Evolutionary conservation across 1,284 basidiomycete species (phyloP).

Genomic region (Xerocomus amazonicus): DNA sequence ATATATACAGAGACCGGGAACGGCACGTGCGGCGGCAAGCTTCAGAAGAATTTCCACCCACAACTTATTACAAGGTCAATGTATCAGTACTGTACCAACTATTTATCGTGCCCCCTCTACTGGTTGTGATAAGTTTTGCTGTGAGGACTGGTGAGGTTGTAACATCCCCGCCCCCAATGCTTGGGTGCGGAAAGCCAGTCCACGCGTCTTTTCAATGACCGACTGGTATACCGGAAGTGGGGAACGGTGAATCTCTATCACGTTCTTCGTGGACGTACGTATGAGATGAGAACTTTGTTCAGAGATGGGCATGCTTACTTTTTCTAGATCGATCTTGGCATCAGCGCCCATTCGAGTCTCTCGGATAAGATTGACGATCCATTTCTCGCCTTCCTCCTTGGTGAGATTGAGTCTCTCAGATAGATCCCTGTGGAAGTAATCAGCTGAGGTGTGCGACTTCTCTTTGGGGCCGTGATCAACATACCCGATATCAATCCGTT

Average conservation of each 20-base stretch:
- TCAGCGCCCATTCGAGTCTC: constrained; percentile 95
- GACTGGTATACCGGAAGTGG: constrained; percentile 90
- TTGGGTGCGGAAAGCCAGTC: constrained; percentile 87
- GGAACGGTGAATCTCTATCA: constrained; percentile 92
- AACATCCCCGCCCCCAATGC: constrained; percentile 85
- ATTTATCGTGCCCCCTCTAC: constrained; percentile 32
- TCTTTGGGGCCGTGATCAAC: constrained; percentile 29
- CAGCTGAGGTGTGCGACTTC: background rate
- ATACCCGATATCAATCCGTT: constrained; percentile 91
- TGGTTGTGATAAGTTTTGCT: constrained; percentile 32
- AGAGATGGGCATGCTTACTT: constrained; percentile 44
- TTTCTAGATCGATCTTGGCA: constrained; percentile 96
- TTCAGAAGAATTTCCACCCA: constrained; percentile 1
- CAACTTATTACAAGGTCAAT: constrained; percentile 11
- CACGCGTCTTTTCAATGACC: constrained; percentile 95
- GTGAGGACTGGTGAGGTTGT: constrained; percentile 42
- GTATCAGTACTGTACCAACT: constrained; percentile 5
- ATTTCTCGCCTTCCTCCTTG: constrained; percentile 94
- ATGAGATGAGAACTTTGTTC: constrained; percentile 13
- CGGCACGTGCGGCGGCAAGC: no score
- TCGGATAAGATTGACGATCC: constrained; percentile 98
- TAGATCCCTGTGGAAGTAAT: constrained; percentile 60
- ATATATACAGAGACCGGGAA: no score
- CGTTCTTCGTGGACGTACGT: constrained; percentile 56
- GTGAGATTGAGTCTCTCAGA: constrained; percentile 91